Percentiles rank a stretch among this genome's conserved stretches.
Conservation (phyloP, 441 rosid species). For the Brassica hybrid region DNA sequence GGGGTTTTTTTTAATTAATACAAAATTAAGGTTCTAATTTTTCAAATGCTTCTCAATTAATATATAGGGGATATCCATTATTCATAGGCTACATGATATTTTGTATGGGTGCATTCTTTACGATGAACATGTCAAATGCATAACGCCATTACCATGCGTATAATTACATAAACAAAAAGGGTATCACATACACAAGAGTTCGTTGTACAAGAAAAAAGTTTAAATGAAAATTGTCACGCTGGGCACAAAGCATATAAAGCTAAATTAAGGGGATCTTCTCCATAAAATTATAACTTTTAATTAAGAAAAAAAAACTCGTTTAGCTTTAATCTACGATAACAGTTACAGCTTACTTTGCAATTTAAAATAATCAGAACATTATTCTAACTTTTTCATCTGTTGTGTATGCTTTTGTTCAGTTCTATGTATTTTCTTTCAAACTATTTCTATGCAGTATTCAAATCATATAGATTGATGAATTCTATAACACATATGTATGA, state of each 20-base stretch:
- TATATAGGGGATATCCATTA: slow-evolving; percentile 11
- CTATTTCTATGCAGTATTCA: neutral
- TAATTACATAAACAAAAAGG: neutral
- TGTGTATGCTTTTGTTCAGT: neutral
- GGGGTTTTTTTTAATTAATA: too few relatives aligned
- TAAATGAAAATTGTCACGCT: neutral
- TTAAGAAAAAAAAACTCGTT: neutral
- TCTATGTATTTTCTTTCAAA: neutral
- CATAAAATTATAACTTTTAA: neutral
- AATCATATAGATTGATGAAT: neutral
- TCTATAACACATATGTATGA: neutral
- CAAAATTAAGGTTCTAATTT: too few relatives aligned
- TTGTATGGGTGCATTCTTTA: slow-evolving; percentile 4
- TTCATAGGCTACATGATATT: neutral
- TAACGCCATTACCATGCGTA: neutral
- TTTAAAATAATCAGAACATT: neutral
- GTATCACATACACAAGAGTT: neutral
- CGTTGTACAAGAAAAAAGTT: neutral
- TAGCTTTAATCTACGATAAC: neutral
- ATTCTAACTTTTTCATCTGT: neutral
- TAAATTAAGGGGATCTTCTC: neutral
- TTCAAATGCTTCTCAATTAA: too few relatives aligned
- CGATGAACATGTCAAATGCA: slow-evolving; percentile 19
- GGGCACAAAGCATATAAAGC: neutral
- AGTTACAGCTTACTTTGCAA: neutral